These are phyloP conservation scores for Penicillium steckii DNA, from an alignment of 495 filamentous ascomycete genomes.

Conservation along the genomic window DNA sequence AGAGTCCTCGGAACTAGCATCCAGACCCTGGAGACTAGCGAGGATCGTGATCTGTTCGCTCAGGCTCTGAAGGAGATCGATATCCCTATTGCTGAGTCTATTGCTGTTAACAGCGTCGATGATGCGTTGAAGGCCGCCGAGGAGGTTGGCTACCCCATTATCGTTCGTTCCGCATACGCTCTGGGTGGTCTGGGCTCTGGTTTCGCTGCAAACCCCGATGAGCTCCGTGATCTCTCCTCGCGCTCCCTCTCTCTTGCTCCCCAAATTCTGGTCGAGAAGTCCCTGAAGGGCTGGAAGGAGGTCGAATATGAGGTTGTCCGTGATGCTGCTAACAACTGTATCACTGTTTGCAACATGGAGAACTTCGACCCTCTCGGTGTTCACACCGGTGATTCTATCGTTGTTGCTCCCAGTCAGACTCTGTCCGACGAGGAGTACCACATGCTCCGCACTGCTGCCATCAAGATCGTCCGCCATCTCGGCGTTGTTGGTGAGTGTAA, in stretches of 20 bases:
- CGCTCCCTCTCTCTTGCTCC: slow-evolving; percentile 92
- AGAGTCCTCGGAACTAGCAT: slow-evolving; percentile 93
- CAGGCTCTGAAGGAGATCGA: slow-evolving; percentile 91
- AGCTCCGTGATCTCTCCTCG: slow-evolving; percentile 88
- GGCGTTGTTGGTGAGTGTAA: slow-evolving; percentile 98
- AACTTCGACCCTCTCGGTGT: slow-evolving; percentile 97
- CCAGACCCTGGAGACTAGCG: slow-evolving; percentile 88
- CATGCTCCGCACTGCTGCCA: slow-evolving; percentile 94
- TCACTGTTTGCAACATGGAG: slow-evolving; percentile 99
- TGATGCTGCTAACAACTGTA: slow-evolving; percentile 93
- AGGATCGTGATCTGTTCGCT: slow-evolving; percentile 93
- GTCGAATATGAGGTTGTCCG: slow-evolving; percentile 97
- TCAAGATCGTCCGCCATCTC: slow-evolving; percentile 94
- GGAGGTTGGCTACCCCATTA: slow-evolving; percentile 91
- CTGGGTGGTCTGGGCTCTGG: slow-evolving; percentile 94
- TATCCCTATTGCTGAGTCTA: slow-evolving; percentile 94
- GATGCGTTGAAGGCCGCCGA: slow-evolving; percentile 85
- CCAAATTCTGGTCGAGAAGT: slow-evolving; percentile 97
- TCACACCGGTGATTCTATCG: slow-evolving; percentile 96
- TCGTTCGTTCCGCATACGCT: slow-evolving; percentile 94
- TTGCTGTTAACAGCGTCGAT: slow-evolving; percentile 86
- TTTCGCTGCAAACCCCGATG: slow-evolving; percentile 92
- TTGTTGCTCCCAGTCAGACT: slow-evolving; percentile 93
- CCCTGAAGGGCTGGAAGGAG: slow-evolving; percentile 99
- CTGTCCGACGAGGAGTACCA: slow-evolving; percentile 97